Conservation (phyloP, 2,329 filamentous ascomycete species). For the Diplodia mutila region DNA sequence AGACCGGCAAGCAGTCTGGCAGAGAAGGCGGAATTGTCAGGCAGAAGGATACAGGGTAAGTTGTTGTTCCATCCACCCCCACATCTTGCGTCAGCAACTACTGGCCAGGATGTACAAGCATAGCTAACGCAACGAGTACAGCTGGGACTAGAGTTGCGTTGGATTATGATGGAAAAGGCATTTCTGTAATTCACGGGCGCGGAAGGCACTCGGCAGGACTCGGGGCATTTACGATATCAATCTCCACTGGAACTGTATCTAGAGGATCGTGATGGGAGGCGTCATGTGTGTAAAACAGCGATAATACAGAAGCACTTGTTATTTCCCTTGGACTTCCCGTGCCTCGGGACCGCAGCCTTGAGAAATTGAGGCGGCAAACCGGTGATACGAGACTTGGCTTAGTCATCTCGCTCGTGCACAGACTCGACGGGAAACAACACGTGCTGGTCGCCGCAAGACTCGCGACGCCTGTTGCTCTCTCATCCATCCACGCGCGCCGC, state of each 20-base stretch:
- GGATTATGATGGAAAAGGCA: neutral
- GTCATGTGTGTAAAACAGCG: constrained; percentile 15
- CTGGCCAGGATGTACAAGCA: neutral
- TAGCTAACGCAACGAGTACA: neutral
- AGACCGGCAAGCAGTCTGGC: constrained; percentile 74
- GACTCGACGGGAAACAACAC: constrained; percentile 7
- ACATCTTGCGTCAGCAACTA: neutral
- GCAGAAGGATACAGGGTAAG: constrained; percentile 80
- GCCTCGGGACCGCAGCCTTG: neutral
- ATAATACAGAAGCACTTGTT: constrained; percentile 5
- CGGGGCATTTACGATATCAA: constrained; percentile 15
- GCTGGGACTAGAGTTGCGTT: constrained; percentile 20
- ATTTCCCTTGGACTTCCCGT: neutral
- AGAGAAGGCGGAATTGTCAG: constrained; percentile 68
- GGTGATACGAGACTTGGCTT: neutral
- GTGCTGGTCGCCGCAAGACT: constrained; percentile 6
- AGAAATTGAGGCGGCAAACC: neutral
- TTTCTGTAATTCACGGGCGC: constrained; percentile 14
- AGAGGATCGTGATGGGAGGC: constrained; percentile 15
- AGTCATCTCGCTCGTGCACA: neutral
- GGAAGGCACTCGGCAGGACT: constrained; percentile 6
- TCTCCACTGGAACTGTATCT: constrained; percentile 21
- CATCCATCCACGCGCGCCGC: constrained; percentile 12
- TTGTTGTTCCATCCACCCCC: neutral
- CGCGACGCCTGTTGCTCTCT: constrained; percentile 11